These are phyloP conservation scores for Trypethelium eluteriae DNA, from an alignment of 495 filamentous ascomycete species.

Conservation along the genomic window DNA sequence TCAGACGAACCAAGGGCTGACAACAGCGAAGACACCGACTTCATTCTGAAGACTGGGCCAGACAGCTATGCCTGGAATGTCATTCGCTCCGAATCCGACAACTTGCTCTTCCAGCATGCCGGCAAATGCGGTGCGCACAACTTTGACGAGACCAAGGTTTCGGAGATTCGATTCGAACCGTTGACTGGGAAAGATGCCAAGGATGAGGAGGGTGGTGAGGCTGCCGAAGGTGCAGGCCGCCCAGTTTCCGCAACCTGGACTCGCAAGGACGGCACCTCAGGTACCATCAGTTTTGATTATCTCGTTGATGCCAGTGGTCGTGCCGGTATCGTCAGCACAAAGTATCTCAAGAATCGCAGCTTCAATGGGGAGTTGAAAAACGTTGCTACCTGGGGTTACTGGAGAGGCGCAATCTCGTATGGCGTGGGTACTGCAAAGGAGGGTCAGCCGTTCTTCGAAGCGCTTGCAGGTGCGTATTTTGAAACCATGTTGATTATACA, in stretches of 20 bases:
- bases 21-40: neutral
- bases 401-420: neutral
- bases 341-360: neutral
- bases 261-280: slow-evolving; percentile 36
- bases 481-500: neutral
- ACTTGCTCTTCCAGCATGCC: neutral
- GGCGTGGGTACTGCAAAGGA: neutral
- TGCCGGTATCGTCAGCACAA: neutral
- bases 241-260: slow-evolving; percentile 43
- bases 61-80: neutral
- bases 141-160: neutral
- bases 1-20: neutral
- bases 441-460: slow-evolving; percentile 2
- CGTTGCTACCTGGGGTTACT: slow-evolving; percentile 1
- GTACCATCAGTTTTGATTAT: neutral
- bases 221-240: slow-evolving; percentile 30
- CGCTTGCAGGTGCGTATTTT: neutral
- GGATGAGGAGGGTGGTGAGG: neutral
- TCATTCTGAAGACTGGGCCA: neutral
- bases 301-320: neutral
- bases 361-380: slow-evolving; percentile 1
- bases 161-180: neutral
- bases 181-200: neutral
- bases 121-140: neutral
- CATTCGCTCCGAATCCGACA: neutral